phyloP scores from a whole-genome alignment of 2,329 filamentous ascomycete genomes.

The Colletotrichum tanaceti region DNA sequence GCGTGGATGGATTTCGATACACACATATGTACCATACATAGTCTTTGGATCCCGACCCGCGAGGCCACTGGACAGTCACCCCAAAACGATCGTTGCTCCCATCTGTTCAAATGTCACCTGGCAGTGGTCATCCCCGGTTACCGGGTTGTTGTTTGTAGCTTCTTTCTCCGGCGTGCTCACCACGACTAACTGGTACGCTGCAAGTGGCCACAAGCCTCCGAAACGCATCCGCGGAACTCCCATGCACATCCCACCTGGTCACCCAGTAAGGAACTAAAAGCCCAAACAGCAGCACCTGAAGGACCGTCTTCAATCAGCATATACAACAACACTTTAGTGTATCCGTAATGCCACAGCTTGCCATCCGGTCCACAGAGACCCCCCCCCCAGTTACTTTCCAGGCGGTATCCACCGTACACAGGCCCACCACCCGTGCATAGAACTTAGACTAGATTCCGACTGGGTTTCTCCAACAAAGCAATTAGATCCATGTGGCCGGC shows the following conservation, averaged over 20 bases:
- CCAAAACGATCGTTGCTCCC: too few species aligned
- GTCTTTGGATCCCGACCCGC: neutral
- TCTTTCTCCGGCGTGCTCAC: neutral
- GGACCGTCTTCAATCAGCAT: neutral
- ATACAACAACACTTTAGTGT: too few species aligned
- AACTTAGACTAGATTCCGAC: neutral
- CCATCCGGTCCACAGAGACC: too few species aligned
- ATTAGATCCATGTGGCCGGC: constrained; percentile 31
- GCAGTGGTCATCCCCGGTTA: too few species aligned
- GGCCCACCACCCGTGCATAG: neutral
- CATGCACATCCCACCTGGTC: neutral
- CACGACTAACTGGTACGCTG: neutral
- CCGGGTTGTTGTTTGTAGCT: too few species aligned
- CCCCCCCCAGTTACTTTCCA: too few species aligned
- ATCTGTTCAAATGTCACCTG: too few species aligned
- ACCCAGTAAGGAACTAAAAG: neutral
- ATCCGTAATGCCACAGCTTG: too few species aligned
- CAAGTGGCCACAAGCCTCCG: neutral
- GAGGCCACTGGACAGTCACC: neutral
- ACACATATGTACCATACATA: neutral
- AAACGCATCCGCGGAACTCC: neutral
- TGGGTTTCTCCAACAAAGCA: neutral
- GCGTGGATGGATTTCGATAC: neutral
- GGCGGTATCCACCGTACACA: neutral
- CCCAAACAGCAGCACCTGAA: neutral